A percentile compares a stretch with the other conserved stretches of the same genome.
Conservation (phyloP, 805 yeast species). For the Lipomyces sp. region DNA sequence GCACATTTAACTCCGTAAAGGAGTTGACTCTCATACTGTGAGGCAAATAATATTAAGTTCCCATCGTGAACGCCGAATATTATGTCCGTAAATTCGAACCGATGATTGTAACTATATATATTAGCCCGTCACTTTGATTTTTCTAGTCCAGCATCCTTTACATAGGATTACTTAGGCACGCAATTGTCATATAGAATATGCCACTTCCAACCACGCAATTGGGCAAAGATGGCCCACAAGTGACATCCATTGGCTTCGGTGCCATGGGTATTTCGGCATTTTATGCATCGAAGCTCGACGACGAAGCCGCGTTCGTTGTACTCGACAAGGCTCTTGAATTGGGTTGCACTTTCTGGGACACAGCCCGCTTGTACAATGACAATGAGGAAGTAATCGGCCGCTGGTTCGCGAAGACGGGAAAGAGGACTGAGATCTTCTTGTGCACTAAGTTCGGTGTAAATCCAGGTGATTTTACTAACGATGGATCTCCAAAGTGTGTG, state of each 20-base stretch:
- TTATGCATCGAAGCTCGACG: slow-evolving; percentile 40
- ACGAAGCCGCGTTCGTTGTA: slow-evolving; percentile 56
- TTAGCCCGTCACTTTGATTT: no score
- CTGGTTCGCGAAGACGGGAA: slow-evolving; percentile 56
- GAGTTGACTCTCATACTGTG: no score
- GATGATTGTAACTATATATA: no score
- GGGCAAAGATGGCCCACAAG: slow-evolving; percentile 27
- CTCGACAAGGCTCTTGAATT: slow-evolving; percentile 56
- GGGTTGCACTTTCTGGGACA: slow-evolving; percentile 60
- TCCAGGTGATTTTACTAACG: slow-evolving; percentile 42
- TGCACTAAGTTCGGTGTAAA: slow-evolving; percentile 65
- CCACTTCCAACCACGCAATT: slow-evolving; percentile 25
- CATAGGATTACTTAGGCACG: no score
- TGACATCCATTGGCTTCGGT: slow-evolving; percentile 28
- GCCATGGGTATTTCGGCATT: slow-evolving; percentile 43
- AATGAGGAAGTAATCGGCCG: slow-evolving; percentile 61
- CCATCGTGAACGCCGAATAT: no score
- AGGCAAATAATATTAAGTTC: no score
- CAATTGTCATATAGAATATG: not conserved
- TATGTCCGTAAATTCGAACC: no score
- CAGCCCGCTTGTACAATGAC: slow-evolving; percentile 69
- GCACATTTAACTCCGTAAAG: no score
- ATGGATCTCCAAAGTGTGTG: slow-evolving; percentile 33
- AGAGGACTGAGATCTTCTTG: slow-evolving; percentile 56
- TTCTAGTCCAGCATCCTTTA: no score